These are phyloP conservation scores for Platanthera zijinensis DNA, from an alignment of 106 monocot species.

Conservation along the genomic window DNA sequence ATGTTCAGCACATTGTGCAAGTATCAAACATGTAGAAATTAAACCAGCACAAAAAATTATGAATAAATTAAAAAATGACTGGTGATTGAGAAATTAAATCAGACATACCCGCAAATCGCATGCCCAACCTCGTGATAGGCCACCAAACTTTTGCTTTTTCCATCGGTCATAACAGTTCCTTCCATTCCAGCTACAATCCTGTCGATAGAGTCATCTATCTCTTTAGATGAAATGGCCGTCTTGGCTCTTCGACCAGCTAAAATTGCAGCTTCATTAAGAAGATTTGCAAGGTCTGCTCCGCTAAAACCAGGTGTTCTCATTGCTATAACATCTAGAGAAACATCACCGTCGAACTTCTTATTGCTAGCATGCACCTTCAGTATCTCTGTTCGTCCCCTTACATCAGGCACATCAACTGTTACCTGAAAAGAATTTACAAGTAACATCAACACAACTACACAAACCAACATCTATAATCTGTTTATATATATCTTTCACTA, in stretches of 20 bases:
- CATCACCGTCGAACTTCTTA: slow-evolving; percentile 74
- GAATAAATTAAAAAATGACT: not conserved
- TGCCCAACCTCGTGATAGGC: slow-evolving; percentile 99
- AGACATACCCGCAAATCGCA: slow-evolving; percentile 90
- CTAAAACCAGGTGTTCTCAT: slow-evolving; percentile 99
- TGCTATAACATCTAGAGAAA: slow-evolving; percentile 89
- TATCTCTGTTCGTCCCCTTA: slow-evolving; percentile 91
- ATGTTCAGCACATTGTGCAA: too few species aligned
- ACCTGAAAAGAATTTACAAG: slow-evolving; percentile 37
- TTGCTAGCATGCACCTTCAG: slow-evolving; percentile 89
- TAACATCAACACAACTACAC: not conserved
- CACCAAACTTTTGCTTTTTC: slow-evolving; percentile 90
- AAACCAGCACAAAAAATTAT: too few species aligned
- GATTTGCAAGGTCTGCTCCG: slow-evolving; percentile 97
- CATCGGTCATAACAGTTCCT: slow-evolving; percentile 98
- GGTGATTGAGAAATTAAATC: not conserved
- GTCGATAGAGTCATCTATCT: slow-evolving; percentile 97
- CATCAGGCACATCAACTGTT: slow-evolving; percentile 94
- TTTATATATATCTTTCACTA: too few species aligned
- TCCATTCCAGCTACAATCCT: slow-evolving; percentile 99
- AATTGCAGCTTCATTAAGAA: slow-evolving; percentile 95
- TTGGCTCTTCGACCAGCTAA: slow-evolving; percentile 86
- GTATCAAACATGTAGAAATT: too few species aligned
- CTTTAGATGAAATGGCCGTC: slow-evolving; percentile 86
- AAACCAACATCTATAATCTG: too few species aligned